Base-by-base conservation (phyloP, 768 basidiomycete genomes). In the Tricholoma matsutake region DNA sequence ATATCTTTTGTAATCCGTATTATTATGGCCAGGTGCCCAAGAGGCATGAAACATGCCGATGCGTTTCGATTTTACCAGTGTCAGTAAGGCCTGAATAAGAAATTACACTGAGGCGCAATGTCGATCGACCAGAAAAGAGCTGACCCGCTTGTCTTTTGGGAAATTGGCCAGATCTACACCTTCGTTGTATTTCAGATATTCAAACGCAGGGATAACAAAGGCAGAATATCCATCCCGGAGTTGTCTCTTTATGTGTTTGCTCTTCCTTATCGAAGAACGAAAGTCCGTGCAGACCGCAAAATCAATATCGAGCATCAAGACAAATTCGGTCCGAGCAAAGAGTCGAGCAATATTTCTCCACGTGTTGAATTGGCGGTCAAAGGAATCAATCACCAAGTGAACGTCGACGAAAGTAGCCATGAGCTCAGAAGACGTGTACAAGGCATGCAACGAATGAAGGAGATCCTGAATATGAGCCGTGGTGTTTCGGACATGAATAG, bases 301-400 rank as follows among this genome's bases (percentile, higher is more conserved):
- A 71, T 95, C 93, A 62, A 95, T 88, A 70, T 96, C 94, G 56
- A 95, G 85, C 87, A 94, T 90, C 86, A 95, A 90, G 60, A 94
- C 83, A 65, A 85, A 92, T 64, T 89, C 84, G 7, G 94, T 94
- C 13, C 91, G 83, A 4, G 92, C 88, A 67, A 93, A 92, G 55
- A 92, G 77, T 43, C 94, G 85, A 3, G 93, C 94, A 45, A 87
- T 83, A 71, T 95, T 95, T 34, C 94, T 82, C 91, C 92, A 95
- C 22, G 90, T 86, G 72, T 96, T 96, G 79, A 96, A 88, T 70
- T 94, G 91, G 5, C 92, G 84, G 62, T 88, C 87, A 64, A 89
- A 90, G 3, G 84, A 81, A 66, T 93, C 91, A 64, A 94, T 78
- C 31, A 95, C 88, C 55, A 96, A 85, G 69, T 96, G 94, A 11